Base-by-base conservation (phyloP, 768 basidiomycete genomes). In the Naganishia kalamii region DNA sequence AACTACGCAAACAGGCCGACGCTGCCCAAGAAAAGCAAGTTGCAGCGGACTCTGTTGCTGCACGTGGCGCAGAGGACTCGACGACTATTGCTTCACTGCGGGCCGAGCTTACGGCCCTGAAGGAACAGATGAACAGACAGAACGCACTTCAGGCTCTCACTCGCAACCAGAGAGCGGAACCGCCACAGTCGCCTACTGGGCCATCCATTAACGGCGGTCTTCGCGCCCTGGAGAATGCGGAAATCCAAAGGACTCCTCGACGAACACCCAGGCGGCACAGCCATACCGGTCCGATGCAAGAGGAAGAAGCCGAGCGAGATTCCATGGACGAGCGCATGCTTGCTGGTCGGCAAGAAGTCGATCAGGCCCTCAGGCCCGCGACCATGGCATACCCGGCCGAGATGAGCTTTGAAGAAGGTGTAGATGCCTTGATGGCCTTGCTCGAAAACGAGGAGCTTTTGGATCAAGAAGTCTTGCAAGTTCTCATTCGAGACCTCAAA, bases 101-200 rank as follows among this genome's bases (percentile, higher is more conserved):
- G 79, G 89, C 85, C 70, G 96, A 99, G 81, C 87, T 99, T 70
- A 87, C 88, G 79, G 87, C 81, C 71, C 83, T 98, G 32, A 90
- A 92, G 65, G 96, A 99, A 75, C 94, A 98, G 75, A 85, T 98
- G 69, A 93, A 93, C 71, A 86, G 94, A 33, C 86, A 91, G n/a
- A 92, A 93, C 74, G 91, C 96, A 10, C 84, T 96, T 71, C 90
- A 92, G 70, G 83, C 85, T 17, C 83, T 96, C 57, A 92, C 90
- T 12, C 85, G 87, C 69, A 85, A 87, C 32, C 77, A 84, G 46
- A 86, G 87, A 40, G 81, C 80, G 19, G 85, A 86, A 23, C 88
- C 89, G 4, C 92, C 90, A 2, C 92, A 92, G 0, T 93, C 92
- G 69, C 86, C 88, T 10, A 89, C 92, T 5, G 66, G 57, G 40